Evolutionary conservation across 176 grass and related monocot genomes (phyloP).

Genomic region (Musa itinerans): DNA sequence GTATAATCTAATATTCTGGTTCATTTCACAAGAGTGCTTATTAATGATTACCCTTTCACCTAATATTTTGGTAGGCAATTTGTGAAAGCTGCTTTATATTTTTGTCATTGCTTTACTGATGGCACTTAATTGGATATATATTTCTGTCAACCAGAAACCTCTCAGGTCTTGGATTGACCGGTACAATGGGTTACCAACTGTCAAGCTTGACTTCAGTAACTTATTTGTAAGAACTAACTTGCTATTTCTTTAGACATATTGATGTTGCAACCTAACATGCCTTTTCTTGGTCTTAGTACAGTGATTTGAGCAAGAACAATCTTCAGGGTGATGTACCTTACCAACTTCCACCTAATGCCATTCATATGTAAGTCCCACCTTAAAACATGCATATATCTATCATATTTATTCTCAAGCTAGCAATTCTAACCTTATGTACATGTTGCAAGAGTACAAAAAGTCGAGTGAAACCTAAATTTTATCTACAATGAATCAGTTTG

Average conservation of each 20-base stretch:
- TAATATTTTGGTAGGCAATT: not conserved
- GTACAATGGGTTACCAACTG: constrained; percentile 68
- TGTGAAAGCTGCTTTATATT: not conserved
- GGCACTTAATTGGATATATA: constrained; percentile 19
- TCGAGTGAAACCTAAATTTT: not conserved
- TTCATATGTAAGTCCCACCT: constrained; percentile 55
- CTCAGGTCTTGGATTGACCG: constrained; percentile 60
- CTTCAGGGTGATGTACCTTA: constrained; percentile 75
- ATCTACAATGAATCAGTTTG: not conserved
- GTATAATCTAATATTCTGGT: not conserved
- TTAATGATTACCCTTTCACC: not conserved
- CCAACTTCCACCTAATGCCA: constrained; percentile 77
- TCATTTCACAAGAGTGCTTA: not conserved
- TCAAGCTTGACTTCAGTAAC: constrained; percentile 82
- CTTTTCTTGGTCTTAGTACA: constrained; percentile 66
- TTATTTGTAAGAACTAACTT: constrained; percentile 83
- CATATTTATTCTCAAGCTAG: constrained; percentile 4
- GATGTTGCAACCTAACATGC: constrained; percentile 55
- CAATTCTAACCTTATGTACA: not conserved
- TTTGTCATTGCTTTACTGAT: not conserved
- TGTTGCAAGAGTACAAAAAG: not conserved
- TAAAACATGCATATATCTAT: not conserved
- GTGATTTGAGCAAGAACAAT: constrained; percentile 91
- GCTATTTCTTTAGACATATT: constrained; percentile 9
- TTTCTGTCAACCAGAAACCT: constrained; percentile 45